Evolutionary conservation across 108 stramenopile species (phyloP).

Genomic region (Nannochloropsis gaditana): DNA sequence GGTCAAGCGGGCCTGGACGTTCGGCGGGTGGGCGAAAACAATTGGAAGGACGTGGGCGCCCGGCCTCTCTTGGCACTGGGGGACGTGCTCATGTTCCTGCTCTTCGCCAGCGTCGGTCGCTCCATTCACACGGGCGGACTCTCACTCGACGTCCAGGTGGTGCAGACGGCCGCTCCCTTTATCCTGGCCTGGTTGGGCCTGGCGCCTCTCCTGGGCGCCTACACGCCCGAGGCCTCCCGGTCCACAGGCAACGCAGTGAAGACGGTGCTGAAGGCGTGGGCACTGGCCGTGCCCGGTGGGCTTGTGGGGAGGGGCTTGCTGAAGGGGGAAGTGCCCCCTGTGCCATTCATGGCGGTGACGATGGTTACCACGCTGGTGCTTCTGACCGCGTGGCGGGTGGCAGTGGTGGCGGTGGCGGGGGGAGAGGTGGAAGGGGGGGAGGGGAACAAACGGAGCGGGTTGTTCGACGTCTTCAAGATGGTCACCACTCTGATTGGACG

Average conservation of each 20-base stretch:
- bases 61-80: slow-evolving; percentile 31
- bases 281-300: slow-evolving; percentile 26
- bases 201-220: slow-evolving; percentile 37
- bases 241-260: slow-evolving; percentile 24
- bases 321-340: slow-evolving; percentile 40
- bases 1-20: slow-evolving; percentile 48
- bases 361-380: slow-evolving; percentile 24
- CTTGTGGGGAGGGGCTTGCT: slow-evolving; percentile 28
- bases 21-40: slow-evolving; percentile 18
- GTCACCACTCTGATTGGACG: slow-evolving; percentile 40
- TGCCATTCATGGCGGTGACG: slow-evolving; percentile 26
- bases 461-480: slow-evolving; percentile 39
- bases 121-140: slow-evolving; percentile 30
- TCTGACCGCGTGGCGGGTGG: slow-evolving; percentile 33
- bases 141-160: slow-evolving; percentile 34
- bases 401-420: slow-evolving; percentile 26
- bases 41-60: slow-evolving; percentile 29
- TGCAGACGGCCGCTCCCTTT: slow-evolving; percentile 41
- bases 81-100: slow-evolving; percentile 27
- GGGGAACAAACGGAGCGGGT: slow-evolving; percentile 31
- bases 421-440: slow-evolving; percentile 19
- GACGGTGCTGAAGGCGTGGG: slow-evolving; percentile 32
- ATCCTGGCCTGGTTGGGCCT: slow-evolving; percentile 27
- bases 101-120: slow-evolving; percentile 42
- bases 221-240: slow-evolving; percentile 26